These are phyloP conservation scores for Pleurotus djamor DNA, from an alignment of 768 basidiomycete species.

Conservation along the genomic window DNA sequence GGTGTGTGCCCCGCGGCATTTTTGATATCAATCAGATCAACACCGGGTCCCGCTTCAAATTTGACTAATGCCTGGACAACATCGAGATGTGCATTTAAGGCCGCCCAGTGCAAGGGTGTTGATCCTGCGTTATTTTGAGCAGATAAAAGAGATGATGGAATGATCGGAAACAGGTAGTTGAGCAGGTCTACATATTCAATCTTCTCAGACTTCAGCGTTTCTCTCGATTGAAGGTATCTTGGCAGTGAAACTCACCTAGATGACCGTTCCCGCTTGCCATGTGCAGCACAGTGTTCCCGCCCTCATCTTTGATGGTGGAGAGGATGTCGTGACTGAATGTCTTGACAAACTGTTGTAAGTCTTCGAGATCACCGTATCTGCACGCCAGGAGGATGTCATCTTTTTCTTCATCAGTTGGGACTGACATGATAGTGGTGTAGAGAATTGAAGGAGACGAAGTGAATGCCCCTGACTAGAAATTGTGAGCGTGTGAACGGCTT, in stretches of 20 bases:
- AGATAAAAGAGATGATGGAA: conserved; percentile 52
- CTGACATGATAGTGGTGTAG: conserved; percentile 13
- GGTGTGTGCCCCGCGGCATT: conserved; percentile 73
- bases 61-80: conserved; percentile 59
- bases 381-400: conserved; percentile 81
- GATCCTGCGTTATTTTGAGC: conserved; percentile 71
- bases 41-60: conserved; percentile 55
- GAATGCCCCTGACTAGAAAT: background rate
- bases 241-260: conserved; percentile 46
- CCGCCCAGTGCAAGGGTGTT: conserved; percentile 91
- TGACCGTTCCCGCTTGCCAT: conserved; percentile 92
- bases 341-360: conserved; percentile 64
- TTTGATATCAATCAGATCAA: conserved; percentile 72
- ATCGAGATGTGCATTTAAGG: conserved; percentile 75
- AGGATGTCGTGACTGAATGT: conserved; percentile 53
- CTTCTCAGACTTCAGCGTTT: conserved; percentile 42
- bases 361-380: conserved; percentile 86
- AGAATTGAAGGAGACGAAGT: background rate
- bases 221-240: background rate
- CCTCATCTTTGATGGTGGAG: conserved; percentile 58
- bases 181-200: conserved; percentile 60
- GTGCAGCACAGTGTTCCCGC: conserved; percentile 79
- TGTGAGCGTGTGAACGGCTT: background rate
- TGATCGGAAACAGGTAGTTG: conserved; percentile 64
- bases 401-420: conserved; percentile 47